Evolutionary conservation across 1,139 yeast genomes (phyloP).

Genomic region (Taphrina pruni): DNA sequence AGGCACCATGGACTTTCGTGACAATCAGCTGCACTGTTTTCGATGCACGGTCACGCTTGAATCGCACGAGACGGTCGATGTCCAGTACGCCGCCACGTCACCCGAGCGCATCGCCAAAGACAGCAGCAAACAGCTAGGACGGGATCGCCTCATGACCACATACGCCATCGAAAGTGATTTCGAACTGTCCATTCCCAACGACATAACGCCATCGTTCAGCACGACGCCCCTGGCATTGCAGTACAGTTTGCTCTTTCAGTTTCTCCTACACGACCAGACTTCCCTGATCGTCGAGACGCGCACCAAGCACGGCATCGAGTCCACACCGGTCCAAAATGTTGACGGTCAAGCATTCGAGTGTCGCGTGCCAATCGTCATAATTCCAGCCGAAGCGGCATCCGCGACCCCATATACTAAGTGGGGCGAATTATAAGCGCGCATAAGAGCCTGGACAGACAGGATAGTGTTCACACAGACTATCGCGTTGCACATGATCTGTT

Average conservation of each 20-base stretch:
- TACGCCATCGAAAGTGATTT: constrained; percentile 11
- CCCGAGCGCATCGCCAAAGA: constrained; percentile 13
- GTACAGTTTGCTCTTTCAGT: constrained; percentile 22
- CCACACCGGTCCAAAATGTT: constrained; percentile 9
- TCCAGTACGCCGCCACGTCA: constrained; percentile 7
- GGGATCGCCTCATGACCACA: constrained; percentile 9
- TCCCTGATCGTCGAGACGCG: constrained; percentile 7
- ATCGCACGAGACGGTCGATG: neutral
- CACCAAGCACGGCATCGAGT: constrained; percentile 30
- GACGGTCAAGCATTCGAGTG: constrained; percentile 31
- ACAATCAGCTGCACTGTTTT: constrained; percentile 19
- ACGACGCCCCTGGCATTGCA: constrained; percentile 13
- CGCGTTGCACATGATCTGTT: neutral
- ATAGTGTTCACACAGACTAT: too few species aligned
- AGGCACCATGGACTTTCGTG: constrained; percentile 22
- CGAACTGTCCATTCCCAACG: constrained; percentile 18
- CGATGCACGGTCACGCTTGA: constrained; percentile 21
- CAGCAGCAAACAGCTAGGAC: constrained; percentile 6
- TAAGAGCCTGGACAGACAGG: too few species aligned
- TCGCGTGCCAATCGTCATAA: constrained; percentile 21
- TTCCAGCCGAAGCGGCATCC: constrained; percentile 2
- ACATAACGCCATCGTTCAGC: constrained; percentile 12
- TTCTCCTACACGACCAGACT: constrained; percentile 8
- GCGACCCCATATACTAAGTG: neutral
- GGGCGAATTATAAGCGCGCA: neutral